Base-by-base conservation (phyloP, 1,284 basidiomycete species). In the Trichosporon coremiiforme region DNA sequence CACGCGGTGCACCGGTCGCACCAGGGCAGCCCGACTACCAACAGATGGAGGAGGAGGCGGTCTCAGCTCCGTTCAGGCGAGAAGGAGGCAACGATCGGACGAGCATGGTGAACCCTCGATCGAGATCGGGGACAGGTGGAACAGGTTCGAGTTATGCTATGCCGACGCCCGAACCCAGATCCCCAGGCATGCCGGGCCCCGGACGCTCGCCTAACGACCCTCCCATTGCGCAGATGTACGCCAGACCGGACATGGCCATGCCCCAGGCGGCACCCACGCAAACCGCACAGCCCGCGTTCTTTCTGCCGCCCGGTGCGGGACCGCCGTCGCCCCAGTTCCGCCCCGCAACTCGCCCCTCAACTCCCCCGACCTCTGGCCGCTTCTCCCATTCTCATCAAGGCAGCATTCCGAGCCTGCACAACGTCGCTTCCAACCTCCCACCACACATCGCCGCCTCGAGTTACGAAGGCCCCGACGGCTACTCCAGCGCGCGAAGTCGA, bases 351-450 rank as follows among this genome's bases (percentile, higher is more conserved):
- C 69, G 69, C 0, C 65, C 73, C 7, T 55, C 64, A 6, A 33
- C 64, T 25, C 68, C 63, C 20, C 57, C 57, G 31, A 60, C 57
- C 4, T 60, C 38, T 38, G 65, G 36, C 35, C 66, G 69, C 29
- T 50, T 60, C 47, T 53, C 64, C 10, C 71, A 70, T 63, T 45
- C 72, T 33, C 65, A 53, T 15, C 67, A 67, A 45, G 31, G 41
- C 29, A 69, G 71, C 62, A 25, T 72, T 9, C 73, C 22, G 62
- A 77, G 63, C 74, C 17, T 60, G 57, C 57, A 60, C 57, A 78
- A 70, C 67, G 76, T 47, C 70, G 69, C 25, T 73, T 71, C 64
- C 65, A 68, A n/a, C 45, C 72, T 45, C 71, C 74, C 60, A 66
- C 74, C 55, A 50, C 71, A 64, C 38, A 65, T 60, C 25, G 20